These are phyloP conservation scores for Magnolia changhungtana DNA, from an alignment of 164 flowering plant species.

Conservation along the genomic window DNA sequence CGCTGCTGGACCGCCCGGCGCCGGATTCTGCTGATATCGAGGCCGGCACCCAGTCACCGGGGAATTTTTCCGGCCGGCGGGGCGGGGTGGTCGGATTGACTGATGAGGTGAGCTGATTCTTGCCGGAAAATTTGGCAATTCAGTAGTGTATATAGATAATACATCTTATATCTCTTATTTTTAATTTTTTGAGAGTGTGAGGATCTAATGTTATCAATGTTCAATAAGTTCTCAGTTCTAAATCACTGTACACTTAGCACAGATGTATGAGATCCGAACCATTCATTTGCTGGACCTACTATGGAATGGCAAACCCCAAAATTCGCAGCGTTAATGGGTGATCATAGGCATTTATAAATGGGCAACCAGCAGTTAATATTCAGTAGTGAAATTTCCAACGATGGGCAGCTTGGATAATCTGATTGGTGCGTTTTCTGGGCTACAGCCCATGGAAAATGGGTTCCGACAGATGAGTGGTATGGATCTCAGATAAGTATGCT, in stretches of 20 bases:
- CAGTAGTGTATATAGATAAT: neutral
- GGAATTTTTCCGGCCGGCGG: constrained; percentile 3
- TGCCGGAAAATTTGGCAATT: neutral
- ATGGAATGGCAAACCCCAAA: neutral
- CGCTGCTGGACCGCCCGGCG: constrained; percentile 30
- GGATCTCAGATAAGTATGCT: no score
- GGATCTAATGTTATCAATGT: no score
- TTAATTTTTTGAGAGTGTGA: neutral
- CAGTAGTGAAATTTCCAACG: neutral
- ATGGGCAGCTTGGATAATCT: neutral
- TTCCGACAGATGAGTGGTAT: no score
- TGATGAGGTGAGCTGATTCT: constrained; percentile 22
- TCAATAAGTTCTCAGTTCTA: no score
- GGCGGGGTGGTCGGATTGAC: constrained; percentile 9
- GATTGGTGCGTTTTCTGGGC: neutral
- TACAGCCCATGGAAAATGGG: neutral
- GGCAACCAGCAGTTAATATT: no score
- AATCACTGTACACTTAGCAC: no score
- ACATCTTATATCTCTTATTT: neutral
- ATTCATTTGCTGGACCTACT: neutral
- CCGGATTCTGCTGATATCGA: constrained; percentile 5
- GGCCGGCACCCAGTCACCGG: constrained; percentile 12
- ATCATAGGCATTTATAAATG: no score
- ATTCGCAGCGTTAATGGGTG: neutral
- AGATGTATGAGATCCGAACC: neutral